A percentile compares a stretch with the other conserved stretches of the same genome.
Conservation (phyloP, 2,329 filamentous ascomycete species). For the Stenocarpella maydis region DNA sequence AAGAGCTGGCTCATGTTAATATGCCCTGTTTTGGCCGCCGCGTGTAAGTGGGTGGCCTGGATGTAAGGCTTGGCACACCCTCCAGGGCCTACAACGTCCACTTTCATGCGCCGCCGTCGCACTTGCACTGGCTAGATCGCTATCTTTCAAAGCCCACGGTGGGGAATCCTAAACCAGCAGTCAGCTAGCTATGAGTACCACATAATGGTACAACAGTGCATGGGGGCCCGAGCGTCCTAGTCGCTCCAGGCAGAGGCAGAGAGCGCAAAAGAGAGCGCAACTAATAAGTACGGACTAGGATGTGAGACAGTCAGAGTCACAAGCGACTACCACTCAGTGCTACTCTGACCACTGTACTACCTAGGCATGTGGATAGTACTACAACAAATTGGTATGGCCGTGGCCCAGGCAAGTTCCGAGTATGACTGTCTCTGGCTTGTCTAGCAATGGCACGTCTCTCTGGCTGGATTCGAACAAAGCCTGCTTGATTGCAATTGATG, state of each 20-base stretch:
- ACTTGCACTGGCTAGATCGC: no score
- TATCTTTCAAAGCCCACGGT: no score
- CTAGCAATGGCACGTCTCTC: not conserved
- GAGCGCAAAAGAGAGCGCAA: no score
- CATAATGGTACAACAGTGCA: not conserved
- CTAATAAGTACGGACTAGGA: no score
- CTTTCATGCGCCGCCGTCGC: no score
- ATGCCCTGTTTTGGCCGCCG: not conserved
- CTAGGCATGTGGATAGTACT: no score
- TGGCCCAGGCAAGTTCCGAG: conserved; percentile 2
- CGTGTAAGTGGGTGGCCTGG: conserved; percentile 14
- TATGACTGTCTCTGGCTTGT: conserved; percentile 3
- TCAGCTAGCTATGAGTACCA: not conserved
- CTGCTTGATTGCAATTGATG: not conserved
- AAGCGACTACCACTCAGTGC: not conserved
- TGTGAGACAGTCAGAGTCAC: conserved; percentile 16
- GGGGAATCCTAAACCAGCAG: no score
- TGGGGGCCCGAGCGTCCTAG: not conserved
- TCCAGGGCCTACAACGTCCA: not conserved
- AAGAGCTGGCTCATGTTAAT: not conserved
- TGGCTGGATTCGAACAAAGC: conserved; percentile 7
- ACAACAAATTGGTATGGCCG: no score
- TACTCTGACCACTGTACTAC: no score
- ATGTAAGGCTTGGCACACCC: not conserved
- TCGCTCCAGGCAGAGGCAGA: no score